Evolutionary conservation across 2,329 filamentous ascomycete species (phyloP).

Genomic region (Fusarium concolor): DNA sequence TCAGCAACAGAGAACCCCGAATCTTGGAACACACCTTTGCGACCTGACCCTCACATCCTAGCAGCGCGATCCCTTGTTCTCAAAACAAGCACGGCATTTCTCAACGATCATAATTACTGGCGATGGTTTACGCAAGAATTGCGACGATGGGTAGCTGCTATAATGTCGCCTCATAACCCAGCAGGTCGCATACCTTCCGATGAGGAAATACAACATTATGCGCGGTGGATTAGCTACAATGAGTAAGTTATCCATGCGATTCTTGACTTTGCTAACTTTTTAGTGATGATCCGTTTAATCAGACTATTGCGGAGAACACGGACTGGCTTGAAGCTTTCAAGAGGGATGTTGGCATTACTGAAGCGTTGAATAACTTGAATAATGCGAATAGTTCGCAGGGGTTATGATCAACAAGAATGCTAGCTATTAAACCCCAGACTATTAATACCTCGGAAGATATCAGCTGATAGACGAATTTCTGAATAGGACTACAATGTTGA

Average conservation of each 20-base stretch:
- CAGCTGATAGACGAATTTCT: background rate
- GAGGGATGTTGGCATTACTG: constrained; percentile 37
- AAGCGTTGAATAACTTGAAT: background rate
- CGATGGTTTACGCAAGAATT: constrained; percentile 41
- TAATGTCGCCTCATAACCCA: constrained; percentile 44
- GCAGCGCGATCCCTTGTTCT: constrained; percentile 26
- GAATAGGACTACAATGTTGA: no score
- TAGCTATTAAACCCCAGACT: no score
- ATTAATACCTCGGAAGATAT: no score
- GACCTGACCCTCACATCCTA: constrained; percentile 10
- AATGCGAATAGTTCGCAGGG: background rate
- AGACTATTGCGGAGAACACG: constrained; percentile 43
- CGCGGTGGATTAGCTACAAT: constrained; percentile 44
- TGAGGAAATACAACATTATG: constrained; percentile 46
- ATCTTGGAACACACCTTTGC: background rate
- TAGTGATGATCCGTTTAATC: constrained; percentile 46
- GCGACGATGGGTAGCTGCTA: constrained; percentile 40
- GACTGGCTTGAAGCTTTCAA: constrained; percentile 44
- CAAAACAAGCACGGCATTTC: constrained; percentile 34
- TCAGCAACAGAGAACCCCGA: constrained; percentile 4
- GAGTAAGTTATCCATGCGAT: constrained; percentile 22
- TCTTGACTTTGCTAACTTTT: background rate
- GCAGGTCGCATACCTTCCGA: constrained; percentile 39
- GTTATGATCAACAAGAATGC: background rate
- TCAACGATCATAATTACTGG: constrained; percentile 44